Base-by-base conservation (phyloP, 495 filamentous ascomycete genomes). In the Aspergillus ostianus region DNA sequence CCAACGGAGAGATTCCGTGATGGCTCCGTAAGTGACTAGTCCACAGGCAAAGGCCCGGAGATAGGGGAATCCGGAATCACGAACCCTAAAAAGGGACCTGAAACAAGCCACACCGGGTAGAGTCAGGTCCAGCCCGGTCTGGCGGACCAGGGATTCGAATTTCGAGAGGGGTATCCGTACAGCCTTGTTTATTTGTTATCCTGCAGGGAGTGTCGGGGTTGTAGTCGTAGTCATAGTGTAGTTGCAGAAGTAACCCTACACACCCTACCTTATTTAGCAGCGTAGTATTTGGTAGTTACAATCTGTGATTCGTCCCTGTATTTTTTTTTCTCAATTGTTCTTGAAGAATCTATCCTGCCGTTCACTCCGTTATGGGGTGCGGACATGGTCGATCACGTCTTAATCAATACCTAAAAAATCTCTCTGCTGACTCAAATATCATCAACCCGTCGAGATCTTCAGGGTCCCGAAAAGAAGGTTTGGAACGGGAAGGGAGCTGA, bases 391-490 rank as follows among this genome's bases (percentile, higher is more conserved):
- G 36, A 41, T 41, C 36, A 6, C 36, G 36, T 41, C 36, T 10
- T 41, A 10, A 17, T 41, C 36, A 41, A 41, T 47, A 48, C 44
- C 18, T 18, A 48, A 3, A 26, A 30, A 23, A 45, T 44, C 6
- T 6, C 20, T 55, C 10, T 48, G 45, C 44, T 47, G 54, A 47
- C 20, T 56, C 54, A 56, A 47, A 47, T 18, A 58, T 53, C 26
- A 36, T 26, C 21, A 19, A 27, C 9, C 51, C 26, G 23, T 53
- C 56, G 47, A 47, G 56, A 58, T 58, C 56, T 58, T 58, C 56
- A 58, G 56, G 56, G 56, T 58, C 56, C 56, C 30, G 48, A 52
- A 49, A 49, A 48, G 26, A 56, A 48, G 45, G 41, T 56, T 54
- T 54, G 52, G 32, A 44, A 54, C 52, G 32, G 52, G 52, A 54